Evolutionary conservation across 2,329 filamentous ascomycete species (phyloP).

Genomic region (Venturia effusa): DNA sequence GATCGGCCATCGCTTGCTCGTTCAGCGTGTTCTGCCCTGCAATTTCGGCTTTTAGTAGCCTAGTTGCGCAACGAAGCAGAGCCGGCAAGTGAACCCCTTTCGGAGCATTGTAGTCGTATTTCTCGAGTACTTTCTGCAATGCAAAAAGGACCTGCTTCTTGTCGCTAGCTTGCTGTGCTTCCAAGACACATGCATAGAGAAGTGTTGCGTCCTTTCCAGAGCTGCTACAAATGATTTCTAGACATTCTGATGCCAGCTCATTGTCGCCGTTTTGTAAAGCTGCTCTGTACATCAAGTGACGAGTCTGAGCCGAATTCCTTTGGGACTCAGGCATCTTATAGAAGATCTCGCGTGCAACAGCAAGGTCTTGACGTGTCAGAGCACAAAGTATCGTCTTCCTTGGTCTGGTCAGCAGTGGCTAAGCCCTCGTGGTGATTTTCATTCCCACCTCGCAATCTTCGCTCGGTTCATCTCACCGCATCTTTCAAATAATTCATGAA

Average conservation of each 20-base stretch:
- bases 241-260: constrained; percentile 50
- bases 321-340: constrained; percentile 46
- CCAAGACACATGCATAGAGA: constrained; percentile 69
- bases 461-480: constrained; percentile 55
- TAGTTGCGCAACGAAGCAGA: constrained; percentile 38
- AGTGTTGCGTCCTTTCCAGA: constrained; percentile 47
- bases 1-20: constrained; percentile 29
- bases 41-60: not conserved
- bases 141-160: constrained; percentile 47
- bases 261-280: constrained; percentile 49
- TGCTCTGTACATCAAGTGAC: constrained; percentile 66
- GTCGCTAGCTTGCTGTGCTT: constrained; percentile 58
- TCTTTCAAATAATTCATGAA: constrained; percentile 55
- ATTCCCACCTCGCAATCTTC: constrained; percentile 52
- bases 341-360: constrained; percentile 45
- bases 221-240: constrained; percentile 48
- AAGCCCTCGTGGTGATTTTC: not conserved
- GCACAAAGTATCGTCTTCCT: constrained; percentile 68
- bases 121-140: constrained; percentile 50
- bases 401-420: not conserved
- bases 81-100: constrained; percentile 48
- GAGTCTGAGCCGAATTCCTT: constrained; percentile 52
- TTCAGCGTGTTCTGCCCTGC: constrained; percentile 18
- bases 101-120: constrained; percentile 38
- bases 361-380: constrained; percentile 46